Conservation (phyloP, 2,329 filamentous ascomycete genomes). For the Pestalotiopsis sp. region DNA sequence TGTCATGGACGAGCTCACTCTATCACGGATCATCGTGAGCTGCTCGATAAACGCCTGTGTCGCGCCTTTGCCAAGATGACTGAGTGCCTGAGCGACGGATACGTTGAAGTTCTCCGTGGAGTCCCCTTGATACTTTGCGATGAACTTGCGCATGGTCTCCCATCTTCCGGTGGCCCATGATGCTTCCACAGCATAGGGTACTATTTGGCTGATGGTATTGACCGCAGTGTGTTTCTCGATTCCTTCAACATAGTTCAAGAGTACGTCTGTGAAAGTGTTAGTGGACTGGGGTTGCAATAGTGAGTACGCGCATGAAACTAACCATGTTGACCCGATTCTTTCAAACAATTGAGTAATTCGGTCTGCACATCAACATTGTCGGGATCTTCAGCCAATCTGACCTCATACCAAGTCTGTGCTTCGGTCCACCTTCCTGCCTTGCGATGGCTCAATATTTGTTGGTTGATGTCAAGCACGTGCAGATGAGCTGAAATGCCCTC, state of each 20-base stretch:
- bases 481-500: slow-evolving; percentile 92
- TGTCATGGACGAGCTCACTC: slow-evolving; percentile 75
- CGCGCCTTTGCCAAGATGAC: slow-evolving; percentile 59
- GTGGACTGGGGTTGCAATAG: not conserved
- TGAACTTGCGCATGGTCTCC: slow-evolving; percentile 72
- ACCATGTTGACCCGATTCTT: slow-evolving; percentile 93
- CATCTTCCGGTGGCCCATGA: slow-evolving; percentile 89
- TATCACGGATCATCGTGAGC: slow-evolving; percentile 68
- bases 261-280: slow-evolving; percentile 60
- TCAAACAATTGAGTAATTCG: slow-evolving; percentile 84
- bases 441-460: slow-evolving; percentile 89
- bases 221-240: slow-evolving; percentile 58
- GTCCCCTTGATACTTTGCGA: slow-evolving; percentile 55
- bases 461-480: slow-evolving; percentile 85
- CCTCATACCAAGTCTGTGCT: slow-evolving; percentile 97
- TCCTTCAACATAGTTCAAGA: slow-evolving; percentile 84
- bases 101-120: slow-evolving; percentile 76
- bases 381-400: slow-evolving; percentile 80
- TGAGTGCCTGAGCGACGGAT: slow-evolving; percentile 70
- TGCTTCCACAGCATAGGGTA: slow-evolving; percentile 87
- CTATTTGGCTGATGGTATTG: slow-evolving; percentile 61
- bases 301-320: not conserved
- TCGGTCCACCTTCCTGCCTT: slow-evolving; percentile 94
- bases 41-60: slow-evolving; percentile 54
- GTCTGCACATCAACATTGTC: slow-evolving; percentile 77